Conservation (phyloP, 2,329 filamentous ascomycete species). For the Coniella lustricola region DNA sequence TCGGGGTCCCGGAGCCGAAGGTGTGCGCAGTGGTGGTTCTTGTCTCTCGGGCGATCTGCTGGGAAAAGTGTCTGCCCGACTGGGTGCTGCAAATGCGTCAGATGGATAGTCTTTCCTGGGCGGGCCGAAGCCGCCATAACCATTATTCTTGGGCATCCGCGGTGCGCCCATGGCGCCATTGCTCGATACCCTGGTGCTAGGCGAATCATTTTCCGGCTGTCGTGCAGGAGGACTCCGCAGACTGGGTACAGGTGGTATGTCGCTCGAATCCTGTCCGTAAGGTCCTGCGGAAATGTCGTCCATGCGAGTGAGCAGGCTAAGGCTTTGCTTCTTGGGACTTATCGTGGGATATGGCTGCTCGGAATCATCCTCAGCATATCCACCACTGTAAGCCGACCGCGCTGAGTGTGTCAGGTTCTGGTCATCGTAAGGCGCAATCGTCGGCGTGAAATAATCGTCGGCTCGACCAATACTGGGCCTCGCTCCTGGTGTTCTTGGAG, state of each 20-base stretch:
- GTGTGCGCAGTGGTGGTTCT: slow-evolving; percentile 35
- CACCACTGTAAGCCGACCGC: slow-evolving; percentile 44
- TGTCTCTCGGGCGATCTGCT: slow-evolving; percentile 27
- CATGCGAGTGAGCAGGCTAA: slow-evolving; percentile 51
- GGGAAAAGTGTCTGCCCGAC: slow-evolving; percentile 48
- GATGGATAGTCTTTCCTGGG: slow-evolving; percentile 33
- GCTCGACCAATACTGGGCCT: slow-evolving; percentile 34
- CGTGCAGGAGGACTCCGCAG: slow-evolving; percentile 6
- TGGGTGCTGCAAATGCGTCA: slow-evolving; percentile 30
- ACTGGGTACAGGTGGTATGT: slow-evolving; percentile 10
- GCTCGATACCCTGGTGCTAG: slow-evolving; percentile 26
- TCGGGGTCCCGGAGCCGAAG: slow-evolving; percentile 40
- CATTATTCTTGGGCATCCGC: slow-evolving; percentile 40
- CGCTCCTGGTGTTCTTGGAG: slow-evolving; percentile 52
- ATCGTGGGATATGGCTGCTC: slow-evolving; percentile 38
- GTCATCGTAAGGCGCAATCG: slow-evolving; percentile 32
- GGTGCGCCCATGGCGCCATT: slow-evolving; percentile 30
- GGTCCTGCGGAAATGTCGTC: slow-evolving; percentile 60
- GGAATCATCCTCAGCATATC: slow-evolving; percentile 33
- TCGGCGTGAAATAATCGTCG: slow-evolving; percentile 40
- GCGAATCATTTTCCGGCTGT: slow-evolving; percentile 21
- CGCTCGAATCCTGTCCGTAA: slow-evolving; percentile 38
- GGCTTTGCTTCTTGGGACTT: slow-evolving; percentile 37
- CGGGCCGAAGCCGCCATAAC: slow-evolving; percentile 52
- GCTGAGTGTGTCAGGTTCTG: slow-evolving; percentile 32